A percentile compares a stretch with the other conserved stretches of the same genome.
Evolutionary conservation across 768 basidiomycete genomes (phyloP).

Genomic region (Suillus hirtellus): DNA sequence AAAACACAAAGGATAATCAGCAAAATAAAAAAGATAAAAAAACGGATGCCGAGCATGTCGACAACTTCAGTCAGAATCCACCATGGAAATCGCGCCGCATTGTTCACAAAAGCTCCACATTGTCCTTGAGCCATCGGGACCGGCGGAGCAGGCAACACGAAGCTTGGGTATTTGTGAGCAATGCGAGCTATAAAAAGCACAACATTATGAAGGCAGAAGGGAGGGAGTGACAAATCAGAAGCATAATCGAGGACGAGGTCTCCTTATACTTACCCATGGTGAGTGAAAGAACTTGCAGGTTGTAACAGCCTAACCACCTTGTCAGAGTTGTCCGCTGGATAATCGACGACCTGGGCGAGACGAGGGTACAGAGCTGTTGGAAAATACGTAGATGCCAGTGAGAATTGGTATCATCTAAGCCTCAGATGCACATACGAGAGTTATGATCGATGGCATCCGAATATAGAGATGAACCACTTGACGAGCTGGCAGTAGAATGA

Average conservation of each 20-base stretch:
- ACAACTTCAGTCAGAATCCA: slow-evolving; percentile 60
- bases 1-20: slow-evolving; percentile 30
- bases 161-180: slow-evolving; percentile 85
- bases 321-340: slow-evolving; percentile 48
- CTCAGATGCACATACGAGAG: slow-evolving; percentile 45
- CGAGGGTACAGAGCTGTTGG: slow-evolving; percentile 54
- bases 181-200: slow-evolving; percentile 43
- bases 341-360: slow-evolving; percentile 56
- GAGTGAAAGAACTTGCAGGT: slow-evolving; percentile 57
- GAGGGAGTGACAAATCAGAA: slow-evolving; percentile 10
- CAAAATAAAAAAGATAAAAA: slow-evolving; percentile 32
- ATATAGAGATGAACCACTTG: slow-evolving; percentile 45
- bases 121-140: slow-evolving; percentile 63
- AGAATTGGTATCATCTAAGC: slow-evolving; percentile 6
- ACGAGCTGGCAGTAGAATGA: slow-evolving; percentile 64
- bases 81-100: slow-evolving; percentile 88
- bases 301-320: slow-evolving; percentile 64
- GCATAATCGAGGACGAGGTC: slow-evolving; percentile 16
- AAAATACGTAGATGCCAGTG: not conserved
- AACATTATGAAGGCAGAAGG: not conserved
- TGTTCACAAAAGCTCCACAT: slow-evolving; percentile 91
- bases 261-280: slow-evolving; percentile 64
- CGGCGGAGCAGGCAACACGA: slow-evolving; percentile 73
- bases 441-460: slow-evolving; percentile 47
- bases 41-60: slow-evolving; percentile 12